Evolutionary conservation across 2,329 filamentous ascomycete genomes (phyloP), one percentile per base, ranked within the genome.

Genomic region (Cladobotryum protrusum): DNA sequence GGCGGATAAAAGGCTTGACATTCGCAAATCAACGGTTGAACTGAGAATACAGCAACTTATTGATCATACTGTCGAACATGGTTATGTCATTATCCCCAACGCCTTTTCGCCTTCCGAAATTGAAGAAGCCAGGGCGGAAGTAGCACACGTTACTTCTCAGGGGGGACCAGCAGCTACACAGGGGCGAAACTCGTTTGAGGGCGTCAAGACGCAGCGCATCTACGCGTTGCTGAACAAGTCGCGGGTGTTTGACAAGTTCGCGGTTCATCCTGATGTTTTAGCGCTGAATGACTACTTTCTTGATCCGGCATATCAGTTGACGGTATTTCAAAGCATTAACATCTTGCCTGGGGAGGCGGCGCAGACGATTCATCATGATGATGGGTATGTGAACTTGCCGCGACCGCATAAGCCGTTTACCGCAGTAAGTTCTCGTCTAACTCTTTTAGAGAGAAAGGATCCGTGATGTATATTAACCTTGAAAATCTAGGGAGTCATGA

Each of bases 201-300:
- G 68, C 1, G 52, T 58, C 45, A 62, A 61, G 19, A 71, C 68
- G 12, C 62, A 64, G 41, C 61, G 68, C 15, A 66, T 70, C 45
- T 70, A 70, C 54, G 63, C 66, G 11, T 56, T 71, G 17, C 52
- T 68, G 32, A 67, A 68, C 58, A 71, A 71, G 54, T 65, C 64
- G 9, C 58, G 66, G 14, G 59, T 58, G 3, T 70, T 71, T 55
- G 64, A 70, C 55, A 66, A 64, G 50, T 71, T 69, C 50, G 56
- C 55, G 29, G 50, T 66, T 1, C 58, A 70, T 5, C 61, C 62
- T 8, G 56, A 61, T 17, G 63, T 71, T 4, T 57, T 70, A 17
- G 63, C 67, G 1, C 59, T 72, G 40, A 71, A 71, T 48, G 63
- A 69, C 24, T 63, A 65, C 50, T 71, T 71, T 50, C 58, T 72